Evolutionary conservation across 371 early-diverging fungal species (phyloP), one percentile per base, ranked within the genome.

Genomic region (Circinella umbellata): DNA sequence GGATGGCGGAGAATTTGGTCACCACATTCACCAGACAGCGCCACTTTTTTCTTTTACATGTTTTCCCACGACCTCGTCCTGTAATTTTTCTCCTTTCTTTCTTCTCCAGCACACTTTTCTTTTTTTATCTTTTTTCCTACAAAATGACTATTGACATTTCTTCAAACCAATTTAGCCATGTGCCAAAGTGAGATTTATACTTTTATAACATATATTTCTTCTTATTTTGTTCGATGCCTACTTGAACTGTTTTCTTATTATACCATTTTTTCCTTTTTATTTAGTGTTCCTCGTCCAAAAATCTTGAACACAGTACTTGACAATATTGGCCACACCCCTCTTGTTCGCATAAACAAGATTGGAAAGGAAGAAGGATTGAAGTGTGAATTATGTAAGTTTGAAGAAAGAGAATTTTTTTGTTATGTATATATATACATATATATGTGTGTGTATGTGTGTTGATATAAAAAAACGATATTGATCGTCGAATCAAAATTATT

Each of bases 311-410:
- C 87, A 66, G 91, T 98, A 71, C 86, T 97, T 61, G 97, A 95
- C 42, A 94, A 96, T 80, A 94, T 97, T 71, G 99, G 99, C 48
- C 95, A 95, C 76, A 99, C 99, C 9, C 99, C 99, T 27, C 80
- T 95, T 51, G 96, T 98, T 37, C 88, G 95, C 48, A 85, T 98
- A 63, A 94, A 93, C 88, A 82, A 92, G 61, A 94, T 98, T 76
- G 89, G 91, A 39, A 85, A 93, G 82, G 78, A 88, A 37, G 94
- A 91, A 63, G 97, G 98, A 55, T 83, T 98, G 36, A 90, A 95
- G 81, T 97, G 97, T 83, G 97, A 98, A 76, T 81, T 98, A n/a
- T 89, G 95, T 96, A 90, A 78, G 92, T 80, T 10, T 35, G 38
- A 64, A 46, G 65, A 9, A 7, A 39, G 46, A 20, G n/a, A 51